These are phyloP conservation scores for Trichothecium sympodiale DNA, from an alignment of 2,329 filamentous ascomycete genomes.

Conservation along the genomic window DNA sequence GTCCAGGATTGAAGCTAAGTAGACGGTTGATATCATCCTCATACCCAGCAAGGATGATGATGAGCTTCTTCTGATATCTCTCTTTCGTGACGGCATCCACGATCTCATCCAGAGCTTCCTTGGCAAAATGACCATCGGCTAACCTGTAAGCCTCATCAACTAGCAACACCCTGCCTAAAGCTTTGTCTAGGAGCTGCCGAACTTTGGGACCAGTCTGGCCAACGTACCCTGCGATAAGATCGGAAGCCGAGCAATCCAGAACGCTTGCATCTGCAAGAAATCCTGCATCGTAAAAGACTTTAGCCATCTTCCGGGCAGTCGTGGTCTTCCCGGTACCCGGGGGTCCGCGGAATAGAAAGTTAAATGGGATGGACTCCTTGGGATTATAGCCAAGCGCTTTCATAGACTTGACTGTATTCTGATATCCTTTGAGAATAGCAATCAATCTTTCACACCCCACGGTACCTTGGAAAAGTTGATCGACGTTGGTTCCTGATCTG, in stretches of 20 bases:
- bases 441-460: slow-evolving; percentile 49
- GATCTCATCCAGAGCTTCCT: slow-evolving; percentile 43
- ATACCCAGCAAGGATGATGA: slow-evolving; percentile 62
- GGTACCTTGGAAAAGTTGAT: slow-evolving; percentile 43
- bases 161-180: slow-evolving; percentile 56
- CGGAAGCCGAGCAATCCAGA: slow-evolving; percentile 54
- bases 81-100: slow-evolving; percentile 43
- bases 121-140: slow-evolving; percentile 41
- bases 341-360: slow-evolving; percentile 55
- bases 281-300: slow-evolving; percentile 66
- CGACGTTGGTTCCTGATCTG: slow-evolving; percentile 28
- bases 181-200: slow-evolving; percentile 42
- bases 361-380: slow-evolving; percentile 44
- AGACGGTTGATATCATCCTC: slow-evolving; percentile 54
- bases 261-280: slow-evolving; percentile 51
- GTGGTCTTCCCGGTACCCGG: slow-evolving; percentile 66
- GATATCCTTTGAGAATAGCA: slow-evolving; percentile 40
- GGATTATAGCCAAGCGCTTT: slow-evolving; percentile 15
- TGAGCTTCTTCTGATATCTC: slow-evolving; percentile 45
- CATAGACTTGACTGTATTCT: slow-evolving; percentile 26
- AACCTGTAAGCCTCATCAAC: slow-evolving; percentile 65
- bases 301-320: slow-evolving; percentile 61
- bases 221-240: slow-evolving; percentile 57
- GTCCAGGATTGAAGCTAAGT: slow-evolving; percentile 48
- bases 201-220: slow-evolving; percentile 63